Percentiles rank a stretch among this genome's conserved stretches.
Conservation (phyloP, 164 flowering plant genomes). For the Warburgia ugandensis region DNA sequence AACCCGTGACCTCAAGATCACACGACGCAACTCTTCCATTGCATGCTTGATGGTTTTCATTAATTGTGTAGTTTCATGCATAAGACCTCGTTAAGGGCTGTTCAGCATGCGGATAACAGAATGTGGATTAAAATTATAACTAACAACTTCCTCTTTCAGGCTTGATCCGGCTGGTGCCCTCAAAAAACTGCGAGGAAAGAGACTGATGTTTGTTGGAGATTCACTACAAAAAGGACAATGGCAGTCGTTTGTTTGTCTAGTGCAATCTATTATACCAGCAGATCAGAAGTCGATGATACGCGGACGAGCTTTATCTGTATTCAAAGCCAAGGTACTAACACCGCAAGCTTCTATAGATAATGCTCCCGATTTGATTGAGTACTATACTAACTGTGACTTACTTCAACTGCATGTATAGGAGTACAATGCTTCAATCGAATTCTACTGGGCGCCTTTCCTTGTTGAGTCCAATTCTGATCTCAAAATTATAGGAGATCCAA, state of each 20-base stretch:
- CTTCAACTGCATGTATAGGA: constrained; percentile 29
- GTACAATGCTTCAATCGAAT: constrained; percentile 86
- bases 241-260: constrained; percentile 78
- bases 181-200: constrained; percentile 72
- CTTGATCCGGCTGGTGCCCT: too few species aligned
- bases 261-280: constrained; percentile 59
- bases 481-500: constrained; percentile 43
- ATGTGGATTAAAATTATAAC: too few species aligned
- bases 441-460: constrained; percentile 96
- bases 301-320: constrained; percentile 56
- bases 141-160: too few species aligned
- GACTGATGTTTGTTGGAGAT: constrained; percentile 90
- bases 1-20: too few species aligned
- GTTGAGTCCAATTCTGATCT: constrained; percentile 78
- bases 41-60: too few species aligned
- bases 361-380: background rate
- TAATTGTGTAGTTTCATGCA: too few species aligned
- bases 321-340: constrained; percentile 52
- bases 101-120: too few species aligned
- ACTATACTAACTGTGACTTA: background rate
- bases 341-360: background rate
- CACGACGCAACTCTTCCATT: too few species aligned
- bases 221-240: constrained; percentile 80
- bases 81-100: too few species aligned
- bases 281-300: constrained; percentile 63